Evolutionary conservation across 352 stramenopile genomes (phyloP).

Genomic region (Pythium coloratum): DNA sequence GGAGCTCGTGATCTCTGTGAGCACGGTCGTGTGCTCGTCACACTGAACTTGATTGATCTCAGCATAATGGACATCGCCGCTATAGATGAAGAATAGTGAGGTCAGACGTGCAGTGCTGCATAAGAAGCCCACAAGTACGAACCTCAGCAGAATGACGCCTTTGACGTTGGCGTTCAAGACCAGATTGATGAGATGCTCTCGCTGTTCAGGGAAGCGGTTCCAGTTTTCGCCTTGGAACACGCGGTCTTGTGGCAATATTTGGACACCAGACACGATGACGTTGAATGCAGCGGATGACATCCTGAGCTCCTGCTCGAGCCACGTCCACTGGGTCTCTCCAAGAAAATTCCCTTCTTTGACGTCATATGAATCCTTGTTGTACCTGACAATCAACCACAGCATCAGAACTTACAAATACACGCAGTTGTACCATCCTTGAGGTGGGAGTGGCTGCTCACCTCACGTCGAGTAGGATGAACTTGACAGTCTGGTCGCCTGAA

Average conservation of each 20-base stretch:
- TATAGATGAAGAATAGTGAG: slow-evolving; percentile 2
- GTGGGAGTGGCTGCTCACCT: slow-evolving; percentile 22
- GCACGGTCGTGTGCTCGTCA: slow-evolving; percentile 24
- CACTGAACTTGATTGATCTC: slow-evolving; percentile 79
- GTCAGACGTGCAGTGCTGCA: not conserved
- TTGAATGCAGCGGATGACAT: slow-evolving; percentile 60
- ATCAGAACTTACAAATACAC: not conserved
- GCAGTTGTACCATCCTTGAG: not conserved
- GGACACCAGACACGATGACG: slow-evolving; percentile 70
- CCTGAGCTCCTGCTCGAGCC: slow-evolving; percentile 39
- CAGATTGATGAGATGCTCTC: slow-evolving; percentile 53
- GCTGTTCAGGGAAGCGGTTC: slow-evolving; percentile 53
- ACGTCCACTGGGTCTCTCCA: slow-evolving; percentile 43
- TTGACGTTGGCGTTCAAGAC: slow-evolving; percentile 46
- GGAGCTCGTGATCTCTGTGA: slow-evolving; percentile 63
- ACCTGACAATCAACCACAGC: slow-evolving; percentile 14
- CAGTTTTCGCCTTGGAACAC: slow-evolving; percentile 61
- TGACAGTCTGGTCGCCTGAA: slow-evolving; percentile 25
- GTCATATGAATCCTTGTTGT: slow-evolving; percentile 40
- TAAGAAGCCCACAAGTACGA: not conserved
- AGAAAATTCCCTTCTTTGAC: slow-evolving; percentile 40
- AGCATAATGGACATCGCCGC: slow-evolving; percentile 74
- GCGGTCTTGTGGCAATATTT: slow-evolving; percentile 51
- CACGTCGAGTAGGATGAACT: slow-evolving; percentile 50
- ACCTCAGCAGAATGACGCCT: slow-evolving; percentile 60